Conservation (phyloP, 2,329 filamentous ascomycete genomes). For the Colletotrichum shisoi region DNA sequence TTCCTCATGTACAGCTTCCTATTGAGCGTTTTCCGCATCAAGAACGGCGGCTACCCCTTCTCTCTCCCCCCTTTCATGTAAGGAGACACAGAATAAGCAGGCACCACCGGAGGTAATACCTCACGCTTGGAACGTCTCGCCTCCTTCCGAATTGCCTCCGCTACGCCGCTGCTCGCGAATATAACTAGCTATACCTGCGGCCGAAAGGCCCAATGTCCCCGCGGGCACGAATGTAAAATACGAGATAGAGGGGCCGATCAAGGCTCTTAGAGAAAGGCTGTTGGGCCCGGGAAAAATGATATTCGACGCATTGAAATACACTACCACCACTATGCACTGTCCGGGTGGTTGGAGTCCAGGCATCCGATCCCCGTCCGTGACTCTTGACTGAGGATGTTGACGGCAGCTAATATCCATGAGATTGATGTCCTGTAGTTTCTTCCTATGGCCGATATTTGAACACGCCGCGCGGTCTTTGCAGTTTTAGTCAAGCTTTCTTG, state of each 20-base stretch:
- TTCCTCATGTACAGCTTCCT: conserved; percentile 92
- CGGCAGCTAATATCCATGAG: not conserved
- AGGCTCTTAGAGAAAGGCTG: not conserved
- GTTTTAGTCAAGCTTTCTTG: not conserved
- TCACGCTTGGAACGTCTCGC: not conserved
- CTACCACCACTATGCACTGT: not conserved
- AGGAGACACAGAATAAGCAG: conserved; percentile 23
- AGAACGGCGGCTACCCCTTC: conserved; percentile 96
- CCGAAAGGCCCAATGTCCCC: conserved; percentile 1
- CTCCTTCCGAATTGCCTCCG: not conserved
- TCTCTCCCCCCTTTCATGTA: conserved; percentile 87
- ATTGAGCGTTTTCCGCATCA: conserved; percentile 89
- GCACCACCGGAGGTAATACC: not conserved
- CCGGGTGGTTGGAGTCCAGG: too few species aligned
- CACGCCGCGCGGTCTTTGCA: not conserved
- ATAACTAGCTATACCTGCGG: not conserved
- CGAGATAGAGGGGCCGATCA: conserved; percentile 1
- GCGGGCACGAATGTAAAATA: conserved; percentile 27
- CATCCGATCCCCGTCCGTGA: not conserved
- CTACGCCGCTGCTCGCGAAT: not conserved
- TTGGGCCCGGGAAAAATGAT: not conserved
- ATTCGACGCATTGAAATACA: conserved; percentile 14
- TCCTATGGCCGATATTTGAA: not conserved
- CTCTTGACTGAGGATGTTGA: not conserved
- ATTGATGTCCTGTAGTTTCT: not conserved